Evolutionary conservation across 768 basidiomycete genomes (phyloP).

Genomic region (Termitomyces sp.): DNA sequence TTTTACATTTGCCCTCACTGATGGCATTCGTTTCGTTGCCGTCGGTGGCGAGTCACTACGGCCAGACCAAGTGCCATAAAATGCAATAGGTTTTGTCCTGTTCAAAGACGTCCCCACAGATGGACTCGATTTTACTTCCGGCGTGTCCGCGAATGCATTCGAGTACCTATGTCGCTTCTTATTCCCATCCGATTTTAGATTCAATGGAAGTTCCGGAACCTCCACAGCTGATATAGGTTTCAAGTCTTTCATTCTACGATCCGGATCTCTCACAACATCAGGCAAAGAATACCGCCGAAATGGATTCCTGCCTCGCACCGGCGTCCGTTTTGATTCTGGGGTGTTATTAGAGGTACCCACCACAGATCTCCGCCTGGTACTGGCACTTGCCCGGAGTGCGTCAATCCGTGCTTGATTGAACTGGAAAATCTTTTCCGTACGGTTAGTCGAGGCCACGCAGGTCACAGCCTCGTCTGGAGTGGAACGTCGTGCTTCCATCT

Average conservation of each 20-base stretch:
- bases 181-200: slow-evolving; percentile 1
- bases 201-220: slow-evolving; percentile 18
- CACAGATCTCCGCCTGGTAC: slow-evolving; percentile 3
- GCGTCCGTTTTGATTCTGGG: not conserved
- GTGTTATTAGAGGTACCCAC: not conserved
- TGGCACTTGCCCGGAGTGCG: slow-evolving; percentile 10
- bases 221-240: slow-evolving; percentile 23
- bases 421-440: slow-evolving; percentile 9
- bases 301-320: slow-evolving; percentile 13
- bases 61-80: slow-evolving; percentile 5
- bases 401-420: slow-evolving; percentile 9
- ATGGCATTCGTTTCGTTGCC: not conserved
- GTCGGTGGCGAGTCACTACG: not conserved
- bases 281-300: slow-evolving; percentile 12
- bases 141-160: not conserved
- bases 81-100: not conserved
- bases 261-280: not conserved
- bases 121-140: not conserved
- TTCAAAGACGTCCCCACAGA: not conserved
- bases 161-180: not conserved
- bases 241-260: slow-evolving; percentile 11
- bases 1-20: not conserved
- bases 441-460: slow-evolving; percentile 4
- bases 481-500: not conserved
- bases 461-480: not conserved